Evolutionary conservation across 1,284 basidiomycete genomes (phyloP), one percentile per base, ranked within the genome.

Genomic region (Ceratobasidium papillatum): DNA sequence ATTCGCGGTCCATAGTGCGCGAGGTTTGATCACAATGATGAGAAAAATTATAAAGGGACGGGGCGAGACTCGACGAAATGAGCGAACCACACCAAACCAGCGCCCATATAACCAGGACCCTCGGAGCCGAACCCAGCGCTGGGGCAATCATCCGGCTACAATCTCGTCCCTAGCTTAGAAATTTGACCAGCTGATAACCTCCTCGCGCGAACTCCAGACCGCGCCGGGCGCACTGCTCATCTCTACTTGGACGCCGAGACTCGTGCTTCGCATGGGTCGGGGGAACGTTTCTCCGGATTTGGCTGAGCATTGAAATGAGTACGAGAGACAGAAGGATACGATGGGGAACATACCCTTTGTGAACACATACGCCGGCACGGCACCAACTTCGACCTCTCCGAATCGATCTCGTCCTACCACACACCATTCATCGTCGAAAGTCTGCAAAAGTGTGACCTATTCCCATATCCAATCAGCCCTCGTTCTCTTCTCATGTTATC

Each of bases 401-500:
- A 76, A 73, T 36, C 74, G 74, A 38, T 71, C 69, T 49, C 76
- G 65, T 1, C 68, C 76, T 14, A 76, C 76, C n/a, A 76, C 74
- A 36, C 76, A 76, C 76, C 76, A 76, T 25, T 74, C 76, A 45
- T 76, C 76, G 41, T 76, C 76, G 36, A 64, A 76, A 1, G 76
- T 56, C 56, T 76, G 49, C 9, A 75, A 34, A 38, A 76, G 66
- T 22, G 76, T 76, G 14, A 76, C 59, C 68, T 71, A 19, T 14
- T n/a, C 43, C 25, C 22, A 54, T 12, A 27, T 22, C 8, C 7
- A 14, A 47, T 63, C 38, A 63, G 41, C 41, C 3, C 22, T 47
- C 17, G 65, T 38, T 25, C 30, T 59, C 32, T 32, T 59, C 19
- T 9, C 19, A 4, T 43, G 17, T 51, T 51, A 52, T 2, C 45